Evolutionary conservation across 352 stramenopile genomes (phyloP), one percentile per base, ranked within the genome.

Genomic region (Pythium utonaiense): DNA sequence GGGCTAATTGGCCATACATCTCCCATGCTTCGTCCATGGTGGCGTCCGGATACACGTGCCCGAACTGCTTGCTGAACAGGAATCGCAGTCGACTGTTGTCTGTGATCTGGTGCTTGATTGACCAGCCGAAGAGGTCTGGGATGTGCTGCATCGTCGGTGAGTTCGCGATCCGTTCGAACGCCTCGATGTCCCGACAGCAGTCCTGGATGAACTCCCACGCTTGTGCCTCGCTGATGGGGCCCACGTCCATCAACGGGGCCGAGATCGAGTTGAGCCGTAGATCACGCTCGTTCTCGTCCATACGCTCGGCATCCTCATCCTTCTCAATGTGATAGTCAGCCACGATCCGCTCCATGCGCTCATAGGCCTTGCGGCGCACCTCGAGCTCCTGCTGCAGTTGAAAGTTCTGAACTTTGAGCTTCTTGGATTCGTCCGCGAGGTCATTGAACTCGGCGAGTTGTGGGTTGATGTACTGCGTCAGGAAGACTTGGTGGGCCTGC

Each of bases 241-340:
- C 45, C 14, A 21, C 53, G 16, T 52, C 36, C 27, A 50, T 45
- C 8, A 50, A 36, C 22, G 61, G 44, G 16, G 47, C 50, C 17
- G 64, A 60, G 24, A 59, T 38, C 41, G 60, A 45, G 28, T 66
- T 66, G 38, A 61, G 28, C 21, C 53, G 61, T 14, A 59, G 44
- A 17, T 59, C 58, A n/a, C 65, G 60, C 16, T 65, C 42, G 31
- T 52, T 40, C 14, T 69, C 63, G 38, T 66, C 63, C 63, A 64
- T 48, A 5, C 52, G 34, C 30, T 70, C 55, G 12, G 48, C 38
- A 3, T 13, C 45, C 21, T 60, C 62, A 33, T 53, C 53, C 40
- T 78, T 78, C 47, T 82, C 70, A 8, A 64, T 31, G 36, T 74
- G 60, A 52, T 79, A 79, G 59, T 82, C 74, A 10, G 59, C 64